Evolutionary conservation across 1,284 basidiomycete species (phyloP).

Genomic region (Cutaneotrichosporon curvatum): DNA sequence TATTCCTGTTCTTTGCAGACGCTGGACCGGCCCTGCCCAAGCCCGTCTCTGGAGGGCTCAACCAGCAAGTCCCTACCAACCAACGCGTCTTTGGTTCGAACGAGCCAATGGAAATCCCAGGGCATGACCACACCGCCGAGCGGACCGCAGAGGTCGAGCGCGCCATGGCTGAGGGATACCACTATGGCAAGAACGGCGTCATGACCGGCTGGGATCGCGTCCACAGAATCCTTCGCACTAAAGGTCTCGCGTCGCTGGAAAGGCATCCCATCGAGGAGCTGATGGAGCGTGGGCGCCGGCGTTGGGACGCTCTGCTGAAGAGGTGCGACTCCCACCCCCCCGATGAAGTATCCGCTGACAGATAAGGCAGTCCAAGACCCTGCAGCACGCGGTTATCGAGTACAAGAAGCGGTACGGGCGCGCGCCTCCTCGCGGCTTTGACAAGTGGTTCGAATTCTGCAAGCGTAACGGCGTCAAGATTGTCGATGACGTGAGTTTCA

Average conservation of each 20-base stretch:
- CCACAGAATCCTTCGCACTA: constrained; percentile 15
- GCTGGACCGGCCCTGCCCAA: too few relatives aligned
- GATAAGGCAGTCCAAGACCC: constrained; percentile 39
- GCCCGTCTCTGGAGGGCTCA: too few relatives aligned
- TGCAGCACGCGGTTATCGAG: constrained; percentile 43
- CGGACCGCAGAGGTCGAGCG: not conserved
- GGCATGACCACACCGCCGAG: too few relatives aligned
- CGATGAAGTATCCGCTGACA: not conserved
- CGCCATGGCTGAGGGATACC: constrained; percentile 7
- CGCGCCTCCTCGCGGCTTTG: constrained; percentile 48
- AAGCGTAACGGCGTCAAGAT: constrained; percentile 43
- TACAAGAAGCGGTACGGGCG: constrained; percentile 46
- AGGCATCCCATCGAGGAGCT: constrained; percentile 41
- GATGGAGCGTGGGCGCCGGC: constrained; percentile 28
- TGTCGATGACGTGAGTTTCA: constrained; percentile 44
- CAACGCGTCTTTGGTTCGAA: too few relatives aligned
- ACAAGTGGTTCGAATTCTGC: constrained; percentile 44
- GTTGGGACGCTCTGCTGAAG: constrained; percentile 33
- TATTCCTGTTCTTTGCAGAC: too few relatives aligned
- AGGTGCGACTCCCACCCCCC: too few relatives aligned
- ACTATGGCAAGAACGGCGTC: constrained; percentile 25
- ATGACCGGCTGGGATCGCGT: constrained; percentile 28
- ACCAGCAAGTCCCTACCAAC: too few relatives aligned
- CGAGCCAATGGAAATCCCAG: too few relatives aligned
- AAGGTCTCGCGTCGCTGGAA: constrained; percentile 1